Evolutionary conservation across 805 yeast species (phyloP).

Genomic region (Pichia nakasei): DNA sequence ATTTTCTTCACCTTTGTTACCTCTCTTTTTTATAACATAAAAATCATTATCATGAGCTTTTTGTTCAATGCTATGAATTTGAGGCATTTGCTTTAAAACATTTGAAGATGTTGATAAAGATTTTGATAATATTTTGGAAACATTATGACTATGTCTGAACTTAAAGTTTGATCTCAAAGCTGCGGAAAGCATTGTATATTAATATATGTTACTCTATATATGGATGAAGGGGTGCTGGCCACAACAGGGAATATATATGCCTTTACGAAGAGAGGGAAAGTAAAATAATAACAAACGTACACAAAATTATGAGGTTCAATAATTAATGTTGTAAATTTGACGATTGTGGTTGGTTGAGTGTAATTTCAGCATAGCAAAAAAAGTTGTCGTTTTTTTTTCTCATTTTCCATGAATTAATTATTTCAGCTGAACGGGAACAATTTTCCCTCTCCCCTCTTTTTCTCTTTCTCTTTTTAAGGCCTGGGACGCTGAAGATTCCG

Average conservation of each 20-base stretch:
- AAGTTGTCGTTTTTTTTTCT: too few relatives aligned
- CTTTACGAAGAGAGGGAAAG: too few relatives aligned
- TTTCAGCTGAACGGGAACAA: too few relatives aligned
- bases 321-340: not conserved
- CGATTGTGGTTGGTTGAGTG: not conserved
- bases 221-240: too few relatives aligned
- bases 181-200: slow-evolving; percentile 9
- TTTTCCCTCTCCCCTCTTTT: too few relatives aligned
- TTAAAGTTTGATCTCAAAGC: slow-evolving; percentile 7
- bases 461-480: too few relatives aligned
- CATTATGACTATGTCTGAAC: slow-evolving; percentile 1
- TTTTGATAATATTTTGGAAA: slow-evolving; percentile 2
- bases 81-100: slow-evolving; percentile 9
- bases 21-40: slow-evolving; percentile 24
- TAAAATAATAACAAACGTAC: not conserved
- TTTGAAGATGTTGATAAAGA: slow-evolving; percentile 1
- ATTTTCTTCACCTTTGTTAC: slow-evolving; percentile 19
- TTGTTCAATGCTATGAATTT: slow-evolving; percentile 17
- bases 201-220: too few relatives aligned
- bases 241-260: too few relatives aligned
- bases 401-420: too few relatives aligned
- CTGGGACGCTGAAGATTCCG: too few relatives aligned
- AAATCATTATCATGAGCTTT: slow-evolving; percentile 24
- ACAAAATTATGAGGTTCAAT: not conserved
- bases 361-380: too few relatives aligned